Base-by-base conservation (phyloP, 225 moss, liverwort and hornwort species). In the Takakia lepidozioides region DNA sequence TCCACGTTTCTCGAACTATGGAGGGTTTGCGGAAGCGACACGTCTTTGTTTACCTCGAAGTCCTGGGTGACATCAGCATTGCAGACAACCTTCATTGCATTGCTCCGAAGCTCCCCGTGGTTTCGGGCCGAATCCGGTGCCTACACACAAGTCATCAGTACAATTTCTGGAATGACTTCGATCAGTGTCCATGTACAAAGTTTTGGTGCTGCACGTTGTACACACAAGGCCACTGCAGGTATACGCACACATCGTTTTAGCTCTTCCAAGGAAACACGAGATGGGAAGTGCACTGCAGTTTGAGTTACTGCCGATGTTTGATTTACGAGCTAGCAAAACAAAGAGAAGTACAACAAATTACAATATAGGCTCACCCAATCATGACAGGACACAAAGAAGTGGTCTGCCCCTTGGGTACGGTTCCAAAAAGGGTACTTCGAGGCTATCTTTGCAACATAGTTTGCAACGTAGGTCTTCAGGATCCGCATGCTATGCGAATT, bases 81-180 rank as follows among this genome's bases (percentile, higher is more conserved):
- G 62, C 86, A 86, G 13, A 93, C 85, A 36, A 93, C 88, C 67
- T 93, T 93, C 76, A 88, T 74, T 16, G 80, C 70, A 39, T 75
- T 83, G 10, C 44, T 62, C 50, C 73, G 73, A 35, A 93, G 85
- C 24, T 93, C 82, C 24, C 59, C 38, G 26, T 88, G 78, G 51
- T 85, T 53, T 53, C 58, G 56, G 6, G 88, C 74, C 63, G 88
- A 85, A 1, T 56, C 61, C 29, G 92, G 88, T 29, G 85, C 92
- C 92, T 93, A 55, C 41, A 52, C 14, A 48, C 48, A 48, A 25
- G 25, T 0, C 25, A 48, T n/a, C n/a, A n/a, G n/a, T n/a, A n/a
- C n/a, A n/a, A n/a, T n/a, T n/a, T n/a, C n/a, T n/a, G n/a, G n/a
- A n/a, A n/a, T n/a, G n/a, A n/a, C n/a, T n/a, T n/a, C n/a, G n/a